Conservation (phyloP, 2,329 filamentous ascomycete species). For the Fusarium citri region DNA sequence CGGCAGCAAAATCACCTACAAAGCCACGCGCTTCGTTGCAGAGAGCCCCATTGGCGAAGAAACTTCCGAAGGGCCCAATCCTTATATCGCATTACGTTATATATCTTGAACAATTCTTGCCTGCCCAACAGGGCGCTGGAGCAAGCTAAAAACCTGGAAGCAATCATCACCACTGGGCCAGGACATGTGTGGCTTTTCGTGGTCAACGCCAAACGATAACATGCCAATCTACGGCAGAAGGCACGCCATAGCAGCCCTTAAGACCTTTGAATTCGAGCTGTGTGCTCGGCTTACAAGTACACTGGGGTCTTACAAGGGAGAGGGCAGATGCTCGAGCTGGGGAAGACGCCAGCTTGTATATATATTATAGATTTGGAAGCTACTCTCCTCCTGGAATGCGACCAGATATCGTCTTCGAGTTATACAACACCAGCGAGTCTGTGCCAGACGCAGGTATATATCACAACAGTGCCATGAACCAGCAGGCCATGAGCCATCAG, state of each 20-base stretch:
- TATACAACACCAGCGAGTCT: too few species aligned
- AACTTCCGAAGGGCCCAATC: accelerated
- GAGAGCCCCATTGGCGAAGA: not conserved
- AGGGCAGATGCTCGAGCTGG: too few species aligned
- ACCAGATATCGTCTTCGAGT: too few species aligned
- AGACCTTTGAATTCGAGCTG: too few species aligned
- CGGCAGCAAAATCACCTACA: not conserved
- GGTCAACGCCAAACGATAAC: not conserved
- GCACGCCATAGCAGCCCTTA: not conserved
- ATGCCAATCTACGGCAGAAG: not conserved
- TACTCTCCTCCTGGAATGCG: too few species aligned
- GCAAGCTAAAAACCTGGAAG: not conserved
- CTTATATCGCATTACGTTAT: not conserved
- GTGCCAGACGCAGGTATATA: too few species aligned
- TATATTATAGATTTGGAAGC: too few species aligned
- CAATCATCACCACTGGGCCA: not conserved
- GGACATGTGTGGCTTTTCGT: not conserved
- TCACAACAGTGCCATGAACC: too few species aligned
- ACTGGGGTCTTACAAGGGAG: too few species aligned
- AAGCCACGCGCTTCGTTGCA: not conserved
- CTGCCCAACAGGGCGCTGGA: not conserved
- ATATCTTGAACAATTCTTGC: not conserved
- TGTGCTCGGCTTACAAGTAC: too few species aligned
- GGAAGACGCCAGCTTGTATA: too few species aligned
- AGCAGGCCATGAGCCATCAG: too few species aligned